phyloP scores from a whole-genome alignment of 768 basidiomycete genomes.

The Neoboletus magnificus region DNA sequence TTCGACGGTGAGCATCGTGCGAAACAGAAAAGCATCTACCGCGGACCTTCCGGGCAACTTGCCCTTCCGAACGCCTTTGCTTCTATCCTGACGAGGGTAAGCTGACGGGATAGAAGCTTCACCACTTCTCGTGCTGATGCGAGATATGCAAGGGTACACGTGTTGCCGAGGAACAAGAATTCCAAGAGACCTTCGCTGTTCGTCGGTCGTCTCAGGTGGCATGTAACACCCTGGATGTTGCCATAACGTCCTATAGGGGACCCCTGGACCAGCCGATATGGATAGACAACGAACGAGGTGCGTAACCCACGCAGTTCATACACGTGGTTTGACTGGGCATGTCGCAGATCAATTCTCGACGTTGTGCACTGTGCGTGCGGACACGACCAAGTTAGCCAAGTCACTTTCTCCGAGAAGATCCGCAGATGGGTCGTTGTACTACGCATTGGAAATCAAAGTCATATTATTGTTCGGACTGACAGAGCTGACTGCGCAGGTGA shows the following conservation, averaged over 20 bases:
- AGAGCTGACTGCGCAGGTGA: slow-evolving; percentile 50
- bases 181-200: slow-evolving; percentile 36
- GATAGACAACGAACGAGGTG: slow-evolving; percentile 35
- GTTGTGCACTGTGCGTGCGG: slow-evolving; percentile 35
- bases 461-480: slow-evolving; percentile 51
- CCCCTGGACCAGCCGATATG: slow-evolving; percentile 25
- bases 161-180: slow-evolving; percentile 45
- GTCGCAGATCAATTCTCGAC: slow-evolving; percentile 32
- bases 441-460: slow-evolving; percentile 32
- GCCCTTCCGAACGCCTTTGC: slow-evolving; percentile 41
- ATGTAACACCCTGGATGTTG: slow-evolving; percentile 19
- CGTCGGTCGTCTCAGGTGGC: slow-evolving; percentile 23
- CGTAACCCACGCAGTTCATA: neutral
- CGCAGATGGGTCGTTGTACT: slow-evolving; percentile 24
- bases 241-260: slow-evolving; percentile 34
- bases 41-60: slow-evolving; percentile 37
- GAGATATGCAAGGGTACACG: slow-evolving; percentile 37
- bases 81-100: slow-evolving; percentile 42
- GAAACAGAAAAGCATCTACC: slow-evolving; percentile 32
- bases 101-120: neutral
- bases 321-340: neutral
- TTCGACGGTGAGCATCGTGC: slow-evolving; percentile 39
- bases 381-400: slow-evolving; percentile 30
- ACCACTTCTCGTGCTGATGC: neutral
- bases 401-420: slow-evolving; percentile 20